Conservation (phyloP, 106 monocot genomes). For the Dendrobium officinale region DNA sequence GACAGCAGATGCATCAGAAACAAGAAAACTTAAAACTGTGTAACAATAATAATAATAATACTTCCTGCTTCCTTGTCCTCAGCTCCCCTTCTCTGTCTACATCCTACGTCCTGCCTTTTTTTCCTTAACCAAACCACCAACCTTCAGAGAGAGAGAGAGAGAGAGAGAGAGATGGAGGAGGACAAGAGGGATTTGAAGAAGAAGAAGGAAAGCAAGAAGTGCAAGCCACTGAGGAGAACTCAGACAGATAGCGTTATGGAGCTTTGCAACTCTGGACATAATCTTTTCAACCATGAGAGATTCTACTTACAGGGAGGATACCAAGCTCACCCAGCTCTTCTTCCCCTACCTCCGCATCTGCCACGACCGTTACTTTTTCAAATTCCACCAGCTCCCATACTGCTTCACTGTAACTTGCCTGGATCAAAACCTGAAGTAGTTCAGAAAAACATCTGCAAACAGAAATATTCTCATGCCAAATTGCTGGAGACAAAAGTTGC, state of each 20-base stretch:
- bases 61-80: constrained; percentile 14
- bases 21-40: neutral
- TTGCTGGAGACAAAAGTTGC: constrained; percentile 6
- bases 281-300: constrained; percentile 14
- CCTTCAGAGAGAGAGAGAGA: neutral
- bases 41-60: neutral
- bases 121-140: neutral
- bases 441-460: constrained; percentile 24
- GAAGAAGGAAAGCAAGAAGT: constrained; percentile 8
- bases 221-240: constrained; percentile 1
- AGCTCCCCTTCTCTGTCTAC: constrained; percentile 26
- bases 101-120: constrained; percentile 10
- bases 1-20: neutral
- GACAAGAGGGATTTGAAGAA: constrained; percentile 19
- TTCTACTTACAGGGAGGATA: constrained; percentile 18
- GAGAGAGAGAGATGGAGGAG: constrained; percentile 13
- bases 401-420: constrained; percentile 4
- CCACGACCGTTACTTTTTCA: constrained; percentile 27
- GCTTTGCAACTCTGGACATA: constrained; percentile 19
- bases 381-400: constrained; percentile 13
- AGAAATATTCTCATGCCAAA: neutral
- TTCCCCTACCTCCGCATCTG: constrained; percentile 28
- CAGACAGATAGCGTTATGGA: constrained; percentile 14
- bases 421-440: constrained; percentile 6
- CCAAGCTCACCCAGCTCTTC: constrained; percentile 47